Conservation (phyloP, 306 rosid genomes). For the Astragalus membranaceus region DNA sequence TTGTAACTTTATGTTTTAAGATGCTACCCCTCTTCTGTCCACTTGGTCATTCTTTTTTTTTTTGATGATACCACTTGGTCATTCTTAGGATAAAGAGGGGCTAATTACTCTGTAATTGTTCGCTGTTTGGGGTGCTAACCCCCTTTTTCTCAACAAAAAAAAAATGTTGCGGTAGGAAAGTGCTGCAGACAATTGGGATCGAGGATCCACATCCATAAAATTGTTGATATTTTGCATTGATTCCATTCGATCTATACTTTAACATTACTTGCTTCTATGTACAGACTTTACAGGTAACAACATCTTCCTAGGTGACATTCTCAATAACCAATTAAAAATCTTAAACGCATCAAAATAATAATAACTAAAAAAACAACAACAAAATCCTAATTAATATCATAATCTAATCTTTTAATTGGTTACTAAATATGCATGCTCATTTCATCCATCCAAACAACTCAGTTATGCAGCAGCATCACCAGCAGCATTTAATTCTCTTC, state of each 20-base stretch:
- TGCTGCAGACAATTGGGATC: too few species aligned
- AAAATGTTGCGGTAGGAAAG: too few species aligned
- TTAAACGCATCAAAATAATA: background rate
- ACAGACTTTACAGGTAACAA: background rate
- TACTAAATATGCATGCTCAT: background rate
- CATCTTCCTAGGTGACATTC: background rate
- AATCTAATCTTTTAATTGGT: background rate
- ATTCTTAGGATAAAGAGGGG: too few species aligned
- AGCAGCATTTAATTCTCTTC: conserved; percentile 12
- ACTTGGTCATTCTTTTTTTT: too few species aligned
- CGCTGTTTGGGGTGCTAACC: too few species aligned
- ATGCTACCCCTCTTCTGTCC: too few species aligned
- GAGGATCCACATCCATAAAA: too few species aligned
- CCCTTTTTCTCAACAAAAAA: too few species aligned
- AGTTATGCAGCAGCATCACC: background rate
- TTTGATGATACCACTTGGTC: too few species aligned
- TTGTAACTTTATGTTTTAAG: too few species aligned
- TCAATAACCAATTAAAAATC: background rate
- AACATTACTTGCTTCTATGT: background rate
- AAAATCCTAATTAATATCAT: background rate
- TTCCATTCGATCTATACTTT: background rate
- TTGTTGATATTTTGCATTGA: background rate
- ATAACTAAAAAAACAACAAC: background rate
- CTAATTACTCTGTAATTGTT: too few species aligned
- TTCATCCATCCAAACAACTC: background rate